Conservation (phyloP, 1,139 yeast genomes). For the Protomyces inundatus region DNA sequence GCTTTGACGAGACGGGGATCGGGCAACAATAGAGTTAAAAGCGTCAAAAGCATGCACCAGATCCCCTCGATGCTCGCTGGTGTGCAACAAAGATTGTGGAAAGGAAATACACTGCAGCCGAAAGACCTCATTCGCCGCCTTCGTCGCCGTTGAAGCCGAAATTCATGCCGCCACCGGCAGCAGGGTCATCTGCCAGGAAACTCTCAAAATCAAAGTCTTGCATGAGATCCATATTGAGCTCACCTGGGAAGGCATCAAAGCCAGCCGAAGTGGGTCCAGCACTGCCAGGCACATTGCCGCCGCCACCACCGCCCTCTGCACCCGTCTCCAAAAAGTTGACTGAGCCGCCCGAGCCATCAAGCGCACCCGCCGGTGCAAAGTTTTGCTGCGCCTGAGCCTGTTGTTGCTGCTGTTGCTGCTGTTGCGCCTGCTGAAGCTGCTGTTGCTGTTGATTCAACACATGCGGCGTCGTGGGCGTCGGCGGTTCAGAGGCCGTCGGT, state of each 20-base stretch:
- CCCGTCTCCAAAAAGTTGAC: not conserved
- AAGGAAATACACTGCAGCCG: too few relatives aligned
- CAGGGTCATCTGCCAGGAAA: constrained; percentile 27
- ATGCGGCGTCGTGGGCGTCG: constrained; percentile 42
- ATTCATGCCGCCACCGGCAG: constrained; percentile 19
- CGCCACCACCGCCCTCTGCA: not conserved
- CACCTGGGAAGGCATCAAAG: constrained; percentile 4
- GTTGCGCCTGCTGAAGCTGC: constrained; percentile 26
- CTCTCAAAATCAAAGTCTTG: constrained; percentile 31
- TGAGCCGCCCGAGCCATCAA: not conserved
- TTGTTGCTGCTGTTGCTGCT: constrained; percentile 27
- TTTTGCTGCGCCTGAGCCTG: constrained; percentile 27
- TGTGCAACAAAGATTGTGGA: too few relatives aligned
- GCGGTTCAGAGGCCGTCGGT: constrained; percentile 39
- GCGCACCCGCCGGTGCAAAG: not conserved
- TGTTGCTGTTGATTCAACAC: constrained; percentile 28
- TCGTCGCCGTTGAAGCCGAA: constrained; percentile 3
- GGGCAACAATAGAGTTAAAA: too few relatives aligned
- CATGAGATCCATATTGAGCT: constrained; percentile 27
- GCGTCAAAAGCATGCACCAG: too few relatives aligned
- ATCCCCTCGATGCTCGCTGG: too few relatives aligned
- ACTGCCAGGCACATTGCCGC: not conserved
- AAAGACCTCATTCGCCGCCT: not conserved
- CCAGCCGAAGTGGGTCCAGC: not conserved
- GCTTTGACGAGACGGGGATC: too few relatives aligned